Evolutionary conservation across 306 rosid species (phyloP), one percentile per base, ranked within the genome.

Genomic region (Fragaria nilgerrensis): DNA sequence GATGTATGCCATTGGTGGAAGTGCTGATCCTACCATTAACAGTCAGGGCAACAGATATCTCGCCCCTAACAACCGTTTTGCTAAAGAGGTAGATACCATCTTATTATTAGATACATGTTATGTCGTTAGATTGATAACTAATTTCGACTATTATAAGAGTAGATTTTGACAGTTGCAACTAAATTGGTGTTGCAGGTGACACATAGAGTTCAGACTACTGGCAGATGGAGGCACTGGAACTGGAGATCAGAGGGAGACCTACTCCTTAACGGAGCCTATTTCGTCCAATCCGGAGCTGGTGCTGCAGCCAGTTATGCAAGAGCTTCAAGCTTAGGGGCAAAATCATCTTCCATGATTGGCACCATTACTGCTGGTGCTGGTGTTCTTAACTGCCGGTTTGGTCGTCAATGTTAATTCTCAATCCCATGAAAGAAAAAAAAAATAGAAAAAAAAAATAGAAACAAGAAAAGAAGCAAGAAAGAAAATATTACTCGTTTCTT

Each of bases 1-100:
- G 77, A 95, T 95, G 99, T 95, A 95, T 78, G 99, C 99, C 75
- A 95, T 95, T 53, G 99, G 99, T 69, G 99, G 99, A 69, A 95
- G 99, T 70, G 99, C 99, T 73, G 43, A 90, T 34, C 99, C 99
- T 76, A 95, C 99, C 55, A 92, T 95, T 81, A 92, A 95, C 77
- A 95, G 99, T 87, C 98, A 95, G 79, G 99, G 99, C 70, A 95
- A 95, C 79, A 86, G 99, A 89, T 95, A 88, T 82, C 90, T 95
- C 52, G 99, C 99, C 77, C 99, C 99, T 59, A 58, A 1, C 63
- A 81, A 95, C 86, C 86, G 84, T 74, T 85, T 82, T 83, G 96
- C 98, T 29, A 95, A 95, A 73, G 98, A 95, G 97, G 99, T 92
- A 85, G 20, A 9, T n/a, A 37, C 8, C 10, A 0, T 36, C 25